Evolutionary conservation across 441 rosid species (phyloP).

Genomic region (Biscutella auriculata): DNA sequence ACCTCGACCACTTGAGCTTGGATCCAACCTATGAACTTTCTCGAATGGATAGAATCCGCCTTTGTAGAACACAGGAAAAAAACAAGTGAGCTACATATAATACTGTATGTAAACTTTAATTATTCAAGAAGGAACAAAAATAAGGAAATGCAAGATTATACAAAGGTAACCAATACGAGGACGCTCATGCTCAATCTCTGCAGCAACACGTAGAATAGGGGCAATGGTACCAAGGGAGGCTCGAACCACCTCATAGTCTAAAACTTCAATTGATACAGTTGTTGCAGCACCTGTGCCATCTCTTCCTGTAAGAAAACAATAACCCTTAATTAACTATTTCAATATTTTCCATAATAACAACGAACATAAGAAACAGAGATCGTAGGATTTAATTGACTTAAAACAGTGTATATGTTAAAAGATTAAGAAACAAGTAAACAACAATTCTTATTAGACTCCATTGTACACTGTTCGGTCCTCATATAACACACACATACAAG

Average conservation of each 20-base stretch:
- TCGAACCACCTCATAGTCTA: slow-evolving; percentile 86
- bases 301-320: slow-evolving; percentile 1
- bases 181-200: slow-evolving; percentile 80
- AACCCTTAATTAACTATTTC: no score
- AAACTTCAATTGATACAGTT: slow-evolving; percentile 83
- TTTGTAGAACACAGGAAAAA: background rate
- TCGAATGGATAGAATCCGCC: slow-evolving; percentile 84
- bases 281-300: slow-evolving; percentile 56
- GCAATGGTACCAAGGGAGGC: slow-evolving; percentile 74
- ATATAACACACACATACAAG: no score
- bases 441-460: no score
- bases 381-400: background rate
- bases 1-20: slow-evolving; percentile 61
- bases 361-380: background rate
- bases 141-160: slow-evolving; percentile 16
- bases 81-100: background rate
- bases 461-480: no score
- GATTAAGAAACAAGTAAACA: no score
- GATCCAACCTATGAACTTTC: slow-evolving; percentile 66
- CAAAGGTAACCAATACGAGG: slow-evolving; percentile 96
- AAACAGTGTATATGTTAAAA: background rate
- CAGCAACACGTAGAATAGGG: slow-evolving; percentile 83
- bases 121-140: background rate
- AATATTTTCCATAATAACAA: no score
- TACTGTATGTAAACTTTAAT: background rate